A percentile compares a stretch with the other conserved stretches of the same genome.
phyloP scores from a whole-genome alignment of 2,329 filamentous ascomycete genomes.

The Graphiopsis chlorocephala region DNA sequence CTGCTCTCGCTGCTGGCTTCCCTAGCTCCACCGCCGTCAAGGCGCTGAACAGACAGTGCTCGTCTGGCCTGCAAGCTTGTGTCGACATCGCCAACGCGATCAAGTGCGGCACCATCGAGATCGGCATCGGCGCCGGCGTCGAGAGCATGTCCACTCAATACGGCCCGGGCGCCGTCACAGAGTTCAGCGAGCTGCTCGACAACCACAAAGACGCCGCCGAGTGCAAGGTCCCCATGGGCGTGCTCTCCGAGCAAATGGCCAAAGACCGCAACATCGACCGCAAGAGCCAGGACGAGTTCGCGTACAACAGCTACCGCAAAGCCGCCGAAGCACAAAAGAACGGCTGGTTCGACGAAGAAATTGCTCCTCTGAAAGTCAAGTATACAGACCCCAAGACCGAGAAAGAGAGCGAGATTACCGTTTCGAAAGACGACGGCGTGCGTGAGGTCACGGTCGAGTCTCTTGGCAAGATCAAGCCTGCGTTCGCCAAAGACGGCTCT shows the following conservation, averaged over 20 bases:
- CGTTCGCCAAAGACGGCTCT: conserved; percentile 85
- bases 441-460: conserved; percentile 81
- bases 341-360: conserved; percentile 92
- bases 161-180: conserved; percentile 80
- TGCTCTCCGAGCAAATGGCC: conserved; percentile 92
- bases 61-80: conserved; percentile 85
- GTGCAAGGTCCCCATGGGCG: conserved; percentile 97
- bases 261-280: conserved; percentile 74
- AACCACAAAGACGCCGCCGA: conserved; percentile 77
- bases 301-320: conserved; percentile 89
- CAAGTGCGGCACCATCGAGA: conserved; percentile 85
- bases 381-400: conserved; percentile 88
- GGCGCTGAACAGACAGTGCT: conserved; percentile 91
- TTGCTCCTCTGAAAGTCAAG: conserved; percentile 79
- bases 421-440: conserved; percentile 83
- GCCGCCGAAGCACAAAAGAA: conserved; percentile 78
- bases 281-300: conserved; percentile 82
- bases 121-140: conserved; percentile 90
- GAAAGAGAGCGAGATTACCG: conserved; percentile 78
- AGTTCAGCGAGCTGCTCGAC: conserved; percentile 89
- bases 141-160: conserved; percentile 96
- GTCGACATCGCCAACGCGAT: conserved; percentile 95
- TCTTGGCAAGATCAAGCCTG: conserved; percentile 84
- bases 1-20: conserved; percentile 86
- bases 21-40: conserved; percentile 81